These are phyloP conservation scores for Colletotrichum gigasporum DNA, from an alignment of 2,329 filamentous ascomycete genomes.

Conservation along the genomic window DNA sequence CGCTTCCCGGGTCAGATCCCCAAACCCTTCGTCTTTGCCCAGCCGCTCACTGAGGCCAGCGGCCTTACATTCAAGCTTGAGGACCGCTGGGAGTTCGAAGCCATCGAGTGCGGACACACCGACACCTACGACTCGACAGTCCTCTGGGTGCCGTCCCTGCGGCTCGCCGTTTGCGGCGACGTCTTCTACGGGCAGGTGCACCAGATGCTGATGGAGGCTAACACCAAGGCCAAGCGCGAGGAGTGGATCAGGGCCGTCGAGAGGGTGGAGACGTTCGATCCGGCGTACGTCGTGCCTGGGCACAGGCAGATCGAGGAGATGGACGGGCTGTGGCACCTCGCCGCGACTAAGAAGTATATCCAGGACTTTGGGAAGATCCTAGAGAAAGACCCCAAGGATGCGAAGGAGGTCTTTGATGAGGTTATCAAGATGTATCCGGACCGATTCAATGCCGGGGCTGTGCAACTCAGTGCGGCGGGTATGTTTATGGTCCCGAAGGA, in stretches of 20 bases:
- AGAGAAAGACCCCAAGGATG: conserved; percentile 18
- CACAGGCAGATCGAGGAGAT: conserved; percentile 39
- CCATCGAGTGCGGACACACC: neutral
- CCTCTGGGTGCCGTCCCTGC: conserved; percentile 44
- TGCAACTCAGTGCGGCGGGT: conserved; percentile 15
- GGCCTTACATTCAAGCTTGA: neutral
- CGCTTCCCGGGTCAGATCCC: neutral
- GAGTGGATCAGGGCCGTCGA: conserved; percentile 45
- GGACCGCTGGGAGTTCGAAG: neutral
- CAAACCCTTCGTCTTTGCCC: neutral
- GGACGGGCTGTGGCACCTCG: conserved; percentile 40
- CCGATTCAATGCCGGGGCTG: conserved; percentile 27
- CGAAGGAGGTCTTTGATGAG: conserved; percentile 23
- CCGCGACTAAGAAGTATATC: conserved; percentile 39
- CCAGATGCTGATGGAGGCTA: conserved; percentile 45
- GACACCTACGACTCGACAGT: conserved; percentile 39
- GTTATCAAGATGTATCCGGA: conserved; percentile 32
- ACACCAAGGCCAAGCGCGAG: conserved; percentile 40
- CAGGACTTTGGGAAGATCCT: conserved; percentile 10
- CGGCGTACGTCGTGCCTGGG: conserved; percentile 42
- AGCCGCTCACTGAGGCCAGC: too few relatives aligned
- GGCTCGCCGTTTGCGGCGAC: conserved; percentile 48
- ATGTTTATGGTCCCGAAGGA: neutral
- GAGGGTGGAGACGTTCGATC: conserved; percentile 41
- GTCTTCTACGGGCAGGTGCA: conserved; percentile 48